These are phyloP conservation scores for Colletotrichum kahawae DNA, from an alignment of 2,329 filamentous ascomycete genomes.

Conservation along the genomic window DNA sequence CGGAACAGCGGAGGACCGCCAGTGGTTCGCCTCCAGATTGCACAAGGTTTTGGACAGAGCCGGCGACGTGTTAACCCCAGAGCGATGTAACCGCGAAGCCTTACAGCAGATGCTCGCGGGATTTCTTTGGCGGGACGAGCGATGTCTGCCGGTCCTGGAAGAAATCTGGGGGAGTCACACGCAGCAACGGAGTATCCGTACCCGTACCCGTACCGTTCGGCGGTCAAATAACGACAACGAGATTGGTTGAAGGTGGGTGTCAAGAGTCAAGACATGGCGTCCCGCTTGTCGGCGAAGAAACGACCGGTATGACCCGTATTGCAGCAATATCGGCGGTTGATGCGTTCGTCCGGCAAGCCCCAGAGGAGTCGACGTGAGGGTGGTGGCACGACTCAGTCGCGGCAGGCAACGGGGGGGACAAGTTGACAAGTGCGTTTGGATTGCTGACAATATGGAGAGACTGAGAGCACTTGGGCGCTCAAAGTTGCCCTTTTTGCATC, in stretches of 20 bases:
- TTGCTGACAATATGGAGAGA: not conserved
- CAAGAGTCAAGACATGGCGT: not conserved
- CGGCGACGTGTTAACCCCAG: not conserved
- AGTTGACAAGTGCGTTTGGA: not conserved
- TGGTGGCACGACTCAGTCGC: not conserved
- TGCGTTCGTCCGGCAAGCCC: slow-evolving; percentile 4
- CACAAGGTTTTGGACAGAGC: not conserved
- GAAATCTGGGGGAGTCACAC: slow-evolving; percentile 1
- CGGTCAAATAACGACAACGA: not conserved
- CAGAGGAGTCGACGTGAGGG: not conserved
- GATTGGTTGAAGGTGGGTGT: not conserved
- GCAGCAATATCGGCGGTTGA: slow-evolving; percentile 2
- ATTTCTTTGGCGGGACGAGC: slow-evolving; percentile 35
- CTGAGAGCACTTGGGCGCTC: not conserved
- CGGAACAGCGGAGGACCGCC: not conserved
- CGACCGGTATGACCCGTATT: not conserved
- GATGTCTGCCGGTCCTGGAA: slow-evolving; percentile 11
- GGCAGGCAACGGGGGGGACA: not conserved
- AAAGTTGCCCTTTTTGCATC: not conserved
- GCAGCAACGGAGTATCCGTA: not conserved
- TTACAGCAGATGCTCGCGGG: slow-evolving; percentile 1
- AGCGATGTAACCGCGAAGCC: not conserved
- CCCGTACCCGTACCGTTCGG: not conserved
- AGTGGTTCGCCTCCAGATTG: slow-evolving; percentile 1
- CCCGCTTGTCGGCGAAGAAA: not conserved